Conservation (phyloP, 495 filamentous ascomycete genomes). For the Aspergillus sparsus region DNA sequence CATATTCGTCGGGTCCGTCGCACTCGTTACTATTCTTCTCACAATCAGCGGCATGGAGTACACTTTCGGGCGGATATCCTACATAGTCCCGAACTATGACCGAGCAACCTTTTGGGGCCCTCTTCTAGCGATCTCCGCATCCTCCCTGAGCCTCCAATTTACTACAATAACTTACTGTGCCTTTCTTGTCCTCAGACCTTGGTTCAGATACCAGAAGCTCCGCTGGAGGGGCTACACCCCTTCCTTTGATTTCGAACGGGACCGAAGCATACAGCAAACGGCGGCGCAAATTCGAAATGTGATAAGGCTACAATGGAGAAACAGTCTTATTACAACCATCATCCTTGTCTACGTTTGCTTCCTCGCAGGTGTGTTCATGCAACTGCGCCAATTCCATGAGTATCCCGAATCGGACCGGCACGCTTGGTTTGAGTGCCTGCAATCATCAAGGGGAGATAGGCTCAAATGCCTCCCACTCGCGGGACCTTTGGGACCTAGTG, state of each 20-base stretch:
- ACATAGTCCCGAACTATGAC: constrained; percentile 11
- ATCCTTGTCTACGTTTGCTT: constrained; percentile 9
- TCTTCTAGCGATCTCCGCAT: constrained; percentile 2
- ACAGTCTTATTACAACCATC: constrained; percentile 2
- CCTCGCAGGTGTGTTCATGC: constrained; percentile 10
- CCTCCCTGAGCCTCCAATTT: constrained; percentile 2
- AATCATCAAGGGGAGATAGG: background rate
- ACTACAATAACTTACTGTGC: constrained; percentile 1
- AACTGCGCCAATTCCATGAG: constrained; percentile 6
- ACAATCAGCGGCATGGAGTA: constrained; percentile 9
- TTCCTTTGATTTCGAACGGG: constrained; percentile 3
- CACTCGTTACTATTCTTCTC: constrained; percentile 3
- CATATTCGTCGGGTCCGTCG: constrained; percentile 5
- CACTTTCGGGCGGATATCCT: constrained; percentile 7
- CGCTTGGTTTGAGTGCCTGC: constrained; percentile 8
- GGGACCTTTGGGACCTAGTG: constrained; percentile 6
- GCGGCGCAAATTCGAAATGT: constrained; percentile 2
- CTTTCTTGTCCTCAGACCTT: background rate
- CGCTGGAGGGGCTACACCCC: constrained; percentile 4
- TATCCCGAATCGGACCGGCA: constrained; percentile 1
- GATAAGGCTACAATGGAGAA: constrained; percentile 11
- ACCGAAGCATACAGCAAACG: constrained; percentile 1
- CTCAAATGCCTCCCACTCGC: background rate
- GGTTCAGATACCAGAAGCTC: background rate
- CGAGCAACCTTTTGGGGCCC: constrained; percentile 10